Conservation (phyloP, 352 stramenopile genomes). For the Aphanomyces stellatus region DNA sequence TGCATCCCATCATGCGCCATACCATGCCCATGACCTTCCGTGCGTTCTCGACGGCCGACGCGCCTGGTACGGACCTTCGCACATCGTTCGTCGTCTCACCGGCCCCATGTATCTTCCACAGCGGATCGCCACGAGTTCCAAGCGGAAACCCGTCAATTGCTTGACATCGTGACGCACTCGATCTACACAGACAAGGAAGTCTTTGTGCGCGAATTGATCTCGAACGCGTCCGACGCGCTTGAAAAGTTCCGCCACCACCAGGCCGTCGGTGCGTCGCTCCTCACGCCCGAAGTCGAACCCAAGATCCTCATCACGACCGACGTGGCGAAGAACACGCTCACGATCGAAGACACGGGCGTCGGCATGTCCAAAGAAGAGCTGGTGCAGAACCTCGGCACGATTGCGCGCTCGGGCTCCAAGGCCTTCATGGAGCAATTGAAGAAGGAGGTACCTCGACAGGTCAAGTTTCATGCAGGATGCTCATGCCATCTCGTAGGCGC, state of each 20-base stretch:
- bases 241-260: slow-evolving; percentile 98
- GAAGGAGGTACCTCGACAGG: slow-evolving; percentile 33
- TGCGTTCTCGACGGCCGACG: neutral
- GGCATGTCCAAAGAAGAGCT: slow-evolving; percentile 98
- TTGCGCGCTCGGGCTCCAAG: slow-evolving; percentile 96
- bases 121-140: slow-evolving; percentile 87
- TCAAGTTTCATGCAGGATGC: neutral
- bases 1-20: too few relatives aligned
- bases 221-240: slow-evolving; percentile 97
- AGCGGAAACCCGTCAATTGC: slow-evolving; percentile 90
- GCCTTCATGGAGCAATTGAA: slow-evolving; percentile 93
- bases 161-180: slow-evolving; percentile 98
- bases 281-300: slow-evolving; percentile 83
- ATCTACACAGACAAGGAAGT: slow-evolving; percentile 99
- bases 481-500: slow-evolving; percentile 20
- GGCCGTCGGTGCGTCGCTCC: slow-evolving; percentile 54
- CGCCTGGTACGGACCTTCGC: neutral
- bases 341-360: slow-evolving; percentile 97
- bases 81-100: neutral
- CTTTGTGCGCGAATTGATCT: slow-evolving; percentile 98
- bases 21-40: neutral
- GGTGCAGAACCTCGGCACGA: slow-evolving; percentile 97
- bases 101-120: neutral
- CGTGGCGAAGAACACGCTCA: slow-evolving; percentile 92
- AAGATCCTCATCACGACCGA: slow-evolving; percentile 97